Evolutionary conservation across 257 asterid genomes (phyloP).

Genomic region (Petunia secreta): DNA sequence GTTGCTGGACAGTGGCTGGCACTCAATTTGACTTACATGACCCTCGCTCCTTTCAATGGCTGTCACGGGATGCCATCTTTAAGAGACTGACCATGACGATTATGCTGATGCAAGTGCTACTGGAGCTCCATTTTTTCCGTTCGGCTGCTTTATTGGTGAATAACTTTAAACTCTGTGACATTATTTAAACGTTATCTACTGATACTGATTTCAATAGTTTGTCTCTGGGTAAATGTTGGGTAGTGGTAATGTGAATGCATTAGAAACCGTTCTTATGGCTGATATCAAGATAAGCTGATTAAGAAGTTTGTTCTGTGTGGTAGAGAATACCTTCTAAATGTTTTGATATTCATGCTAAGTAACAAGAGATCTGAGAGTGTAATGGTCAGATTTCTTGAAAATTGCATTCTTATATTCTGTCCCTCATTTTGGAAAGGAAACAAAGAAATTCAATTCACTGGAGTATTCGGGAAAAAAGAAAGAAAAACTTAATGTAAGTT

Average conservation of each 20-base stretch:
- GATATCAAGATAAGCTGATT: background rate
- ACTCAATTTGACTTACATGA: slow-evolving; percentile 44
- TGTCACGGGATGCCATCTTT: slow-evolving; percentile 42
- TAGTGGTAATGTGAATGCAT: background rate
- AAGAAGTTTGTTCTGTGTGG: background rate
- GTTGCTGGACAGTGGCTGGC: slow-evolving; percentile 48
- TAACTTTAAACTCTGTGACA: background rate
- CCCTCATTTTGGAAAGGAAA: background rate
- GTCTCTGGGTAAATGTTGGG: background rate
- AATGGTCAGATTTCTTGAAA: background rate
- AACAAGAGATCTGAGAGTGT: too few species aligned
- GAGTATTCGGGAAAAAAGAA: background rate
- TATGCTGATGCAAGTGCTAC: slow-evolving; percentile 45
- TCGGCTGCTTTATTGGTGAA: slow-evolving; percentile 51
- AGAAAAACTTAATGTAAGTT: too few species aligned
- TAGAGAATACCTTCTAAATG: background rate
- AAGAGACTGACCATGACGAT: slow-evolving; percentile 49
- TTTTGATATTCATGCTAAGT: background rate
- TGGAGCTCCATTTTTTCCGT: slow-evolving; percentile 53
- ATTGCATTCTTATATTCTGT: background rate
- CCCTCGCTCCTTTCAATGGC: slow-evolving; percentile 51
- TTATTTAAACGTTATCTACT: background rate
- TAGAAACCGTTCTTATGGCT: background rate
- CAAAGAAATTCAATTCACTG: too few species aligned
- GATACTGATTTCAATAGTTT: too few species aligned